Conservation (phyloP, 2,329 filamentous ascomycete genomes). For the Septoria linicola region DNA sequence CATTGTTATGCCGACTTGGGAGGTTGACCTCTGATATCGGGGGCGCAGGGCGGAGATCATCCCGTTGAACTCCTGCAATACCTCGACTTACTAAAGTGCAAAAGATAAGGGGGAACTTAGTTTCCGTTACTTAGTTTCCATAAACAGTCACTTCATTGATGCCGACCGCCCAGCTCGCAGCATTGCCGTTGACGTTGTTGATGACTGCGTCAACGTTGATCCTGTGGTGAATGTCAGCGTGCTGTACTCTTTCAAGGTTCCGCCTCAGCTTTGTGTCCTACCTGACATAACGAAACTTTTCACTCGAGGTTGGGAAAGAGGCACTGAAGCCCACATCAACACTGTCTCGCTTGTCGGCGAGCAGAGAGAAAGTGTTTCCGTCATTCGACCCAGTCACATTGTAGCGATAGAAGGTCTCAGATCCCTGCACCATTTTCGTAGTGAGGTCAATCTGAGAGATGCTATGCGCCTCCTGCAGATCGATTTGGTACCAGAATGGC, state of each 20-base stretch:
- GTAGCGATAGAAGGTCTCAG: constrained; percentile 27
- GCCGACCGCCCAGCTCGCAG: constrained; percentile 14
- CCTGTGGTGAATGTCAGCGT: not conserved
- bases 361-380: constrained; percentile 10
- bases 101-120: too few species aligned
- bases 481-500: constrained; percentile 28
- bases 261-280: not conserved
- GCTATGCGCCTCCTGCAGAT: constrained; percentile 17
- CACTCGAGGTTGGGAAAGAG: constrained; percentile 6
- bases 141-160: constrained; percentile 18
- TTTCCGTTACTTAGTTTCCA: constrained; percentile 8
- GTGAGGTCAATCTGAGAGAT: constrained; percentile 25
- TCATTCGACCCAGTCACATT: constrained; percentile 24
- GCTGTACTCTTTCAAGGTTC: too few species aligned
- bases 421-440: constrained; percentile 22
- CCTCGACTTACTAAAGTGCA: too few species aligned
- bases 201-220: constrained; percentile 11
- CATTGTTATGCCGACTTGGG: too few species aligned
- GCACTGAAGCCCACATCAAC: constrained; percentile 17
- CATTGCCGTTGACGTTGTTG: constrained; percentile 14
- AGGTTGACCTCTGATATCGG: too few species aligned
- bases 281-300: constrained; percentile 11
- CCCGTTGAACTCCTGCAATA: too few species aligned
- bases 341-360: constrained; percentile 15
- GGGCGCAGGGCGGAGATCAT: too few species aligned